Percentiles rank a stretch among this genome's conserved stretches.
phyloP scores from a whole-genome alignment of 306 rosid species.

The Fragaria ananassa region DNA sequence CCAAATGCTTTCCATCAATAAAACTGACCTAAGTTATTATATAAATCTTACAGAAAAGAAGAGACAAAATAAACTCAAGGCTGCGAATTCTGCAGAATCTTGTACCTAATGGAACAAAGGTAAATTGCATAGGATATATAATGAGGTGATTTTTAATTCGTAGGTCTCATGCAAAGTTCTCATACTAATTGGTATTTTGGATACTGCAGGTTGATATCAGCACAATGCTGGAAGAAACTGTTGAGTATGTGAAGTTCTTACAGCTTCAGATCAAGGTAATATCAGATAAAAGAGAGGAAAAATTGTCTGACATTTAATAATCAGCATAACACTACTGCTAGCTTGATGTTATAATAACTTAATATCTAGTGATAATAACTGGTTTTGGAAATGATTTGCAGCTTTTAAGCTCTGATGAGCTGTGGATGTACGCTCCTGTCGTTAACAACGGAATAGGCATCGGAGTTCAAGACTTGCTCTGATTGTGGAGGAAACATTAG shows the following conservation, averaged over 20 bases:
- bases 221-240: slow-evolving; percentile 97
- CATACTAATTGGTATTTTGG: background rate
- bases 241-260: slow-evolving; percentile 78
- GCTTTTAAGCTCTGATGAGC: slow-evolving; percentile 85
- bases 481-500: background rate
- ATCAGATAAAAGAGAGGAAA: background rate
- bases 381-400: slow-evolving; percentile 30
- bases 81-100: slow-evolving; percentile 67
- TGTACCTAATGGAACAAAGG: slow-evolving; percentile 95
- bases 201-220: slow-evolving; percentile 78
- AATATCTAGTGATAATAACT: background rate
- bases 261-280: slow-evolving; percentile 90
- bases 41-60: slow-evolving; percentile 61
- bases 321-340: background rate
- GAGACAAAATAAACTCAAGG: slow-evolving; percentile 84
- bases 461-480: slow-evolving; percentile 50
- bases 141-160: background rate
- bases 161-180: slow-evolving; percentile 15
- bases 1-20: too few species aligned
- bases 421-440: slow-evolving; percentile 92
- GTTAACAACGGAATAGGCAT: slow-evolving; percentile 84
- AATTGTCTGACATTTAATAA: background rate
- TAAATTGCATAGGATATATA: slow-evolving; percentile 12
- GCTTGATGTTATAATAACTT: too few species aligned
- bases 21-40: background rate